Evolutionary conservation across 345 rosid species (phyloP), one percentile per base, ranked within the genome.

Genomic region (Fremontodendron californicum): DNA sequence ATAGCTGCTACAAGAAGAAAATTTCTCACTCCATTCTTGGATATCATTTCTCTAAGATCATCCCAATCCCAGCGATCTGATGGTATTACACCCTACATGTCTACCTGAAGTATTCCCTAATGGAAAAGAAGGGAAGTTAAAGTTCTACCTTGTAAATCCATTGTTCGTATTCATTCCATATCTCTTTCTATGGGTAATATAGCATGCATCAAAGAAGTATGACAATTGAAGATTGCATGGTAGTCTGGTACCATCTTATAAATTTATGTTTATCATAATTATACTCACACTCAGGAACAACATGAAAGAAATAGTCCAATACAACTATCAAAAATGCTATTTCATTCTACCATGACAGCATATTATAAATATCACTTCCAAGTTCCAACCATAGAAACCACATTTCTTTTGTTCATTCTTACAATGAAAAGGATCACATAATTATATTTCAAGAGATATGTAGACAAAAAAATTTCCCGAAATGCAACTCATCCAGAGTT

Each of bases 1-100:
- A 93, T 91, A 48, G 92, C 93, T 39, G 98, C 93, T 31, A 93
- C 82, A 40, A 93, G 91, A 78, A 94, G 97, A 3, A 93, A 94
- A 70, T 94, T 94, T 83, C 94, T 91, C 49, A 94, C 89, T 51
- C 98, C 98, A 76, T 92, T 87, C 79, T 79, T 84, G 15, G 87
- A 79, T 74, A 94, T 85, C 89, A 87, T 89, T 33, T 78, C 88
- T 58, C 94, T 87, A 4, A 92, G 76, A 61, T 8, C 55, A 23
- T 61, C 27, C 86, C 86, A 83, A 77, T 80, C 79, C 83, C 81
- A 83, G 13, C 76, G 79, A 57, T 58, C 49, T 19, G 77, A 80
- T 33, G 86, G 86, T 29, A 51, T 78, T 21, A 77, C 79, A 69
- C 75, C 79, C 83, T 77, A 80, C 81, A 80, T 80, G 71, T 80